Evolutionary conservation across 345 rosid species (phyloP).

Genomic region (Psidium guajava): DNA sequence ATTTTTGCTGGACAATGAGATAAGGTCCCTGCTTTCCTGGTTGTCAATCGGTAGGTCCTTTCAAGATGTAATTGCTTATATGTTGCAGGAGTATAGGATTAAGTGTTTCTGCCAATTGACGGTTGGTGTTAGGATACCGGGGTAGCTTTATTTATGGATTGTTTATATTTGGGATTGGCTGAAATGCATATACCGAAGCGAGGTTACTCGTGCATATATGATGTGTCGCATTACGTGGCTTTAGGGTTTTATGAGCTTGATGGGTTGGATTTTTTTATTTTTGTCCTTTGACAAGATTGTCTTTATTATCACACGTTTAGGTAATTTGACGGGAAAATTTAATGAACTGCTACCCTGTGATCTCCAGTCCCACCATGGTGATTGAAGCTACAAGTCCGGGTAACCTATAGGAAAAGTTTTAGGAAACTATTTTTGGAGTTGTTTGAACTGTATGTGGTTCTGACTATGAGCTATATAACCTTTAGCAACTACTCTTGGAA

Average conservation of each 20-base stretch:
- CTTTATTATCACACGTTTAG: neutral
- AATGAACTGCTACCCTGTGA: neutral
- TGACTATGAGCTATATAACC: neutral
- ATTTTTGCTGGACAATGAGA: neutral
- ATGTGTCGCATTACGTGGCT: neutral
- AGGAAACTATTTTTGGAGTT: neutral
- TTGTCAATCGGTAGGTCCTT: neutral
- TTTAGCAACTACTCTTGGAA: neutral
- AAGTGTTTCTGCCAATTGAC: neutral
- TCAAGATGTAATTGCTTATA: neutral
- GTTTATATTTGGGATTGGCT: neutral
- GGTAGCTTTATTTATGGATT: neutral
- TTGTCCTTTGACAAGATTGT: neutral
- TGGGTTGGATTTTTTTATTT: neutral
- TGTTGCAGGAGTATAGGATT: neutral
- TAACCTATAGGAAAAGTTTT: neutral
- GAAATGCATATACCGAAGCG: neutral
- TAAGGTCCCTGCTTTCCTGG: neutral
- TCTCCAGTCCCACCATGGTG: neutral
- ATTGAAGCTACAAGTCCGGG: neutral
- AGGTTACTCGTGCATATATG: neutral
- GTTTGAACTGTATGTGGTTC: neutral
- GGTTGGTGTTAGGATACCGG: neutral
- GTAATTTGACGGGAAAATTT: neutral
- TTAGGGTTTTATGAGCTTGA: neutral